A percentile compares a stretch with the other conserved stretches of the same genome.
Conservation (phyloP, 2,329 filamentous ascomycete species). For the Aspergillus tubingensis region DNA sequence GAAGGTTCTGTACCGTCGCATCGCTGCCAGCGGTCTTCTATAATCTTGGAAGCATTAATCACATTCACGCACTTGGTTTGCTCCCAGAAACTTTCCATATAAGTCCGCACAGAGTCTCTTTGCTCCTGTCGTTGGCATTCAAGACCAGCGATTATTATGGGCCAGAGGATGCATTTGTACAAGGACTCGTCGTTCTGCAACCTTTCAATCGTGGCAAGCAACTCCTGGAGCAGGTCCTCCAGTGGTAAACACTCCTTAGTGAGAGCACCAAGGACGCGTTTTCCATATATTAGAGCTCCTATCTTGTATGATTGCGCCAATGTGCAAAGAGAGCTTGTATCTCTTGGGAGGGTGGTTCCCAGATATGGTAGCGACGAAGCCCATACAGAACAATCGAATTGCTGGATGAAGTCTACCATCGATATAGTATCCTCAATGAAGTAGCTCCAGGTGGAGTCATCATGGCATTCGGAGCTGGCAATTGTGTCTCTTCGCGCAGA, state of each 20-base stretch:
- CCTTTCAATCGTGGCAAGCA: constrained; percentile 27
- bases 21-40: constrained; percentile 31
- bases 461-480: constrained; percentile 7
- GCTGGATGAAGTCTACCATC: constrained; percentile 23
- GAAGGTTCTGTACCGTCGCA: constrained; percentile 12
- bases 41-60: constrained; percentile 33
- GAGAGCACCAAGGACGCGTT: constrained; percentile 33
- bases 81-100: constrained; percentile 33
- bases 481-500: constrained; percentile 31
- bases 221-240: constrained; percentile 25
- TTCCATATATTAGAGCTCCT: constrained; percentile 34
- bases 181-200: constrained; percentile 27
- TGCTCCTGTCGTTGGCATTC: constrained; percentile 29
- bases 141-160: constrained; percentile 36
- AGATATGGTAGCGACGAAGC: constrained; percentile 22
- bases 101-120: constrained; percentile 25
- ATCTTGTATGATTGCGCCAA: constrained; percentile 33
- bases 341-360: constrained; percentile 14
- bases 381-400: constrained; percentile 33
- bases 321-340: constrained; percentile 25
- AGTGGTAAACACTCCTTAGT: constrained; percentile 14
- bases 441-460: neutral
- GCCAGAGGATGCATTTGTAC: constrained; percentile 40
- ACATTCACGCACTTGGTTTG: constrained; percentile 36
- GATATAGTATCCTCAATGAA: constrained; percentile 16